These are phyloP conservation scores for Blastobotrys chiropterorum DNA, from an alignment of 805 yeast species.

Conservation along the genomic window DNA sequence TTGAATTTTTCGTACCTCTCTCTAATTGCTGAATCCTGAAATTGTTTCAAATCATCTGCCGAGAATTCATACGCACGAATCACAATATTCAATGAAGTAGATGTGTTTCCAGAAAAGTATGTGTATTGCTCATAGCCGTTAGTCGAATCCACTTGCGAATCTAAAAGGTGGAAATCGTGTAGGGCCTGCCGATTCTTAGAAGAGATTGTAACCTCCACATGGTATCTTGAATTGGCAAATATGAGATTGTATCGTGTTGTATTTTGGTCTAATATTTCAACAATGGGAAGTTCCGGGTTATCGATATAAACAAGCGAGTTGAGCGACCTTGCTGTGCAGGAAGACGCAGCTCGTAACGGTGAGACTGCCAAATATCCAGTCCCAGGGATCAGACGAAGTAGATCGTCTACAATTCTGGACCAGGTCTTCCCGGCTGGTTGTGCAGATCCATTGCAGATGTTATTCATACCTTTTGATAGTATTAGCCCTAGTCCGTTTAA, in stretches of 20 bases:
- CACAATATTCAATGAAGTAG: conserved; percentile 13
- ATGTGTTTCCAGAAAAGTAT: conserved; percentile 19
- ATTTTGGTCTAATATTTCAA: conserved; percentile 12
- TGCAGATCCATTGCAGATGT: too few species aligned
- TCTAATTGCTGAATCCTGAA: conserved; percentile 45
- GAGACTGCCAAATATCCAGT: conserved; percentile 11
- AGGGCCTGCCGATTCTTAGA: conserved; percentile 1
- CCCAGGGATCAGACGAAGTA: conserved; percentile 20
- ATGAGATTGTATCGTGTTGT: conserved; percentile 11
- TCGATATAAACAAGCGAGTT: conserved; percentile 1
- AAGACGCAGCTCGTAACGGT: conserved; percentile 15
- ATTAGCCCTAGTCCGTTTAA: too few species aligned
- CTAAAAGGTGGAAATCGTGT: conserved; percentile 12
- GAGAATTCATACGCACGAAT: conserved; percentile 34
- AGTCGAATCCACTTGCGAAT: conserved; percentile 5
- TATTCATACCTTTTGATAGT: too few species aligned
- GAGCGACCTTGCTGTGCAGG: too few species aligned
- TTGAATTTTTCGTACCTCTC: conserved; percentile 39
- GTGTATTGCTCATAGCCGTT: conserved; percentile 11
- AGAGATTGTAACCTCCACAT: conserved; percentile 17
- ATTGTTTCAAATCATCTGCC: conserved; percentile 40
- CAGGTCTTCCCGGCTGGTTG: conserved; percentile 10
- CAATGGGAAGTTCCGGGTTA: conserved; percentile 12
- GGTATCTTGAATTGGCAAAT: conserved; percentile 17
- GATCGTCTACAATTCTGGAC: conserved; percentile 28